These are phyloP conservation scores for Cadophora luteo-olivacea DNA, from an alignment of 2,329 filamentous ascomycete genomes.

Conservation along the genomic window DNA sequence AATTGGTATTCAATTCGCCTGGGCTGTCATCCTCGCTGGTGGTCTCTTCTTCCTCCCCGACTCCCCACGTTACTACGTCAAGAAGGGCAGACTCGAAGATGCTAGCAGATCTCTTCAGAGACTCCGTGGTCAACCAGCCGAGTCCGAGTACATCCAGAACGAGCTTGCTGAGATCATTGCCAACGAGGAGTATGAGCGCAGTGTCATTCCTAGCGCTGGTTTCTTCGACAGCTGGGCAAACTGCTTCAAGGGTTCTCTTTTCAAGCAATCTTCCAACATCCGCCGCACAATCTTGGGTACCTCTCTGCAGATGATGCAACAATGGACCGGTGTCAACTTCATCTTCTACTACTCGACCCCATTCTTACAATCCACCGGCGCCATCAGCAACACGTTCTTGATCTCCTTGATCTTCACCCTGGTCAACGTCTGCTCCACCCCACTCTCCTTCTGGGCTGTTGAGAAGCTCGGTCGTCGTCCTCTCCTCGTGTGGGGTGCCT, in stretches of 20 bases:
- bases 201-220: conserved; percentile 67
- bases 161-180: conserved; percentile 87
- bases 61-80: conserved; percentile 85
- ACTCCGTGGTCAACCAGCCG: conserved; percentile 75
- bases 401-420: conserved; percentile 86
- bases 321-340: conserved; percentile 83
- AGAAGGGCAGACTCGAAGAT: conserved; percentile 71
- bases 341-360: conserved; percentile 88
- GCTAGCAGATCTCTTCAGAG: conserved; percentile 68
- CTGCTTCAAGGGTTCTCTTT: conserved; percentile 71
- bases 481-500: conserved; percentile 78
- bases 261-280: conserved; percentile 64
- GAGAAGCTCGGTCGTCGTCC: conserved; percentile 82
- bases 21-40: conserved; percentile 75
- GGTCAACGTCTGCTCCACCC: conserved; percentile 86
- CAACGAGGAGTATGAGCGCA: conserved; percentile 86
- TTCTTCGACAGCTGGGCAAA: conserved; percentile 74
- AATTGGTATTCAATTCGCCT: conserved; percentile 80
- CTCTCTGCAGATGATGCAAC: conserved; percentile 82
- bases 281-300: conserved; percentile 75
- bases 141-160: conserved; percentile 77
- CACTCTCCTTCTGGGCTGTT: conserved; percentile 85
- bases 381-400: conserved; percentile 79
- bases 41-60: conserved; percentile 83
- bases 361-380: conserved; percentile 81